Percentiles rank a stretch among this genome's conserved stretches.
These are phyloP conservation scores for Alectoria sarmentosa DNA, from an alignment of 495 filamentous ascomycete genomes.

Conservation along the genomic window DNA sequence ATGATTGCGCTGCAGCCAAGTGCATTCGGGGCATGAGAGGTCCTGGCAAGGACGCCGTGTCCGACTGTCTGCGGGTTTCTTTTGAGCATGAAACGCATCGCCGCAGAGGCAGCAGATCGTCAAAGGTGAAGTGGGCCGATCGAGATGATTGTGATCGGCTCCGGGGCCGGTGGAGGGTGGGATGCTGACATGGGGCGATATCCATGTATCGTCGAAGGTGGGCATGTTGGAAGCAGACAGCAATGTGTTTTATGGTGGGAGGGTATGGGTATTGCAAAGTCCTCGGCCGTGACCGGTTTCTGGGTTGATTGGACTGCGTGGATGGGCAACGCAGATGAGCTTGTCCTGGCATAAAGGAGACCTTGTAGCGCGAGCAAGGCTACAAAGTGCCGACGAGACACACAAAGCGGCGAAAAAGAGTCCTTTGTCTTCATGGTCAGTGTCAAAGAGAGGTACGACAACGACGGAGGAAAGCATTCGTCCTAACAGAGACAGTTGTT, in stretches of 20 bases:
- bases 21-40: no score
- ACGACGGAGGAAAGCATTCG: background rate
- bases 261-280: no score
- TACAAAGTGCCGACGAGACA: no score
- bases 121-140: background rate
- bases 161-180: background rate
- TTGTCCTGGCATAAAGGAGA: background rate
- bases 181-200: background rate
- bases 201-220: background rate
- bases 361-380: no score
- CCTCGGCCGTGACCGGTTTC: no score
- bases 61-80: no score
- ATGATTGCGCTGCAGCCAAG: no score
- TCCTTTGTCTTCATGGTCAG: background rate
- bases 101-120: no score
- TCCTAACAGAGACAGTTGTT: background rate
- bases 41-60: no score
- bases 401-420: background rate
- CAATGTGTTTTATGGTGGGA: background rate
- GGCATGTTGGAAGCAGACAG: background rate
- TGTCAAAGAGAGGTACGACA: background rate
- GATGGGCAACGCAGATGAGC: background rate
- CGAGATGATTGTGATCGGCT: background rate
- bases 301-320: background rate
- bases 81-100: no score